Percentiles rank a stretch among this genome's conserved stretches.
phyloP scores from a whole-genome alignment of 192 early-diverging fungal genomes.

The Jimgerdemannia flammicorona region DNA sequence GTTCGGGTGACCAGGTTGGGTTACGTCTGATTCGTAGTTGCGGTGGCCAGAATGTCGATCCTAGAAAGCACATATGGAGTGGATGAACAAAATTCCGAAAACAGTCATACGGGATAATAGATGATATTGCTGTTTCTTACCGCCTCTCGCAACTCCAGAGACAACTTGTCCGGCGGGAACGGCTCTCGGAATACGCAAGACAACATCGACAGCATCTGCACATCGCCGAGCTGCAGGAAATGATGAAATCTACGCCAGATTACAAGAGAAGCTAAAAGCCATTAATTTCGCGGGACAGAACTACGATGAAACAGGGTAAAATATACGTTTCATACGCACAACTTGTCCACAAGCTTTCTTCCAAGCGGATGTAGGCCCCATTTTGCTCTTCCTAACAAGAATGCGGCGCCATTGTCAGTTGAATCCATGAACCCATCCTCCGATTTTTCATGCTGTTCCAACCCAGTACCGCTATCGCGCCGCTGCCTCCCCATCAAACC shows the following conservation, averaged over 20 bases:
- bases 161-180: not conserved
- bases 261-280: not conserved
- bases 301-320: too few relatives aligned
- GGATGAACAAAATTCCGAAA: too few relatives aligned
- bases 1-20: not conserved
- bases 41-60: not conserved
- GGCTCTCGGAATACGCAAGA: constrained; percentile 56
- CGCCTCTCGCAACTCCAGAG: not conserved
- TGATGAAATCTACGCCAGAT: constrained; percentile 41
- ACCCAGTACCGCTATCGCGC: constrained; percentile 36
- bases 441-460: constrained; percentile 8
- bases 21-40: not conserved
- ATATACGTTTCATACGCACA: constrained; percentile 38
- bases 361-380: constrained; percentile 65
- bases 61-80: not conserved
- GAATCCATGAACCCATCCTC: constrained; percentile 20
- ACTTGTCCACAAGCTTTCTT: constrained; percentile 38
- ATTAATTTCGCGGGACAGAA: not conserved
- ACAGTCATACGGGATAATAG: not conserved
- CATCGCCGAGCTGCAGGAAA: constrained; percentile 52
- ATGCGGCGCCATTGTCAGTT: constrained; percentile 8
- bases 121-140: not conserved
- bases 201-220: constrained; percentile 63
- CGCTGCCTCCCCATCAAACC: constrained; percentile 18
- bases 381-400: constrained; percentile 27